Percentiles rank a stretch among this genome's conserved stretches.
Conservation (phyloP, 805 yeast species). For the Kodamaea sagamina region DNA sequence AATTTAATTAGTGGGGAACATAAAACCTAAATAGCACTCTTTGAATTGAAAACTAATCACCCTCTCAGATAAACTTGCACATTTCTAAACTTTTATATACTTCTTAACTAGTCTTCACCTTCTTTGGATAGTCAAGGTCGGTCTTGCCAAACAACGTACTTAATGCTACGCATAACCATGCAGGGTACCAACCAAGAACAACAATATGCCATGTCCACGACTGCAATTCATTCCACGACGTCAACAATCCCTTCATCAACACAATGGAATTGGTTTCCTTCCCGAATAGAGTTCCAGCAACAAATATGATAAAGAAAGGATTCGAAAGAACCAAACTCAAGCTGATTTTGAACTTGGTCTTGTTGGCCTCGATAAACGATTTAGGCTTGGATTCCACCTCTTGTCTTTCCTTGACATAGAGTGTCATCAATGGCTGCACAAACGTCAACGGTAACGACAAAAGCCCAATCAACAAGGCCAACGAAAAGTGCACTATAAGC, state of each 20-base stretch:
- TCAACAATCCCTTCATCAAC: slow-evolving; percentile 53
- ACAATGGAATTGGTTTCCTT: slow-evolving; percentile 37
- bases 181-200: slow-evolving; percentile 77
- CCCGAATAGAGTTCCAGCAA: slow-evolving; percentile 29
- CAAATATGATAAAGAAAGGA: slow-evolving; percentile 46
- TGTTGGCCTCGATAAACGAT: slow-evolving; percentile 11
- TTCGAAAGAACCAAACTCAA: slow-evolving; percentile 46
- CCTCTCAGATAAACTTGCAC: too few relatives aligned
- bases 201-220: slow-evolving; percentile 86
- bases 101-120: background rate
- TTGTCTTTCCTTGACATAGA: slow-evolving; percentile 13
- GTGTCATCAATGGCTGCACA: slow-evolving; percentile 40
- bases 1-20: too few relatives aligned
- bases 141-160: slow-evolving; percentile 31
- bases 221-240: slow-evolving; percentile 67
- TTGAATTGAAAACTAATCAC: too few relatives aligned
- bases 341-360: slow-evolving; percentile 20
- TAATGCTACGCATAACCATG: slow-evolving; percentile 57
- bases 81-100: too few relatives aligned
- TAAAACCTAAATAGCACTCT: too few relatives aligned
- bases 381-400: background rate
- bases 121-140: slow-evolving; percentile 17
- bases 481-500: slow-evolving; percentile 79
- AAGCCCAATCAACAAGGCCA: slow-evolving; percentile 71
- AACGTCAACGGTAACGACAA: slow-evolving; percentile 76